Conservation (phyloP, 257 asterid genomes). For the Nicotiana noctiflora region DNA sequence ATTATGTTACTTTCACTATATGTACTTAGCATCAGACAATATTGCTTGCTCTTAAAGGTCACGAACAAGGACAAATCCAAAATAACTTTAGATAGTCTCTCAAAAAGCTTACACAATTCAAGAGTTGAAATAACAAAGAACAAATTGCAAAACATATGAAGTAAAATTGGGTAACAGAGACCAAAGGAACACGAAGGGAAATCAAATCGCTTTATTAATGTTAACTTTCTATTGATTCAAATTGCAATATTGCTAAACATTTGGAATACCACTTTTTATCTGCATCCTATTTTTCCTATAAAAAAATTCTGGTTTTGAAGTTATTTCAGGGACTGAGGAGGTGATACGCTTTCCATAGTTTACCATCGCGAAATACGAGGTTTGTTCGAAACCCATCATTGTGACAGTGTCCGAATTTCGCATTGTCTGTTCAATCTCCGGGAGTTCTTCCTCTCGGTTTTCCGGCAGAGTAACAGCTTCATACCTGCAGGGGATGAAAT, state of each 20-base stretch:
- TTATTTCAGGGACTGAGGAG: background rate
- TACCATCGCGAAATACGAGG: conserved; percentile 64
- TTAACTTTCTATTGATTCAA: background rate
- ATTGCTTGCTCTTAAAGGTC: background rate
- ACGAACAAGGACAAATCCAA: background rate
- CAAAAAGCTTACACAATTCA: background rate
- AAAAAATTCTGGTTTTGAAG: background rate
- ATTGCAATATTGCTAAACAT: background rate
- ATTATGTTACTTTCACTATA: background rate
- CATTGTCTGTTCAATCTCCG: conserved; percentile 46
- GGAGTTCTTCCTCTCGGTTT: conserved; percentile 46
- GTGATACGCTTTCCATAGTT: background rate
- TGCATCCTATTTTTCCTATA: background rate
- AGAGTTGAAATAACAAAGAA: background rate
- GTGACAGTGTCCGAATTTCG: conserved; percentile 35
- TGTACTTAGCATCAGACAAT: background rate
- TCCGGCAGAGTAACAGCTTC: conserved; percentile 58
- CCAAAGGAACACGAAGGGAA: background rate
- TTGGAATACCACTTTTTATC: background rate
- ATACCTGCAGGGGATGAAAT: conserved; percentile 33
- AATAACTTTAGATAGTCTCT: background rate
- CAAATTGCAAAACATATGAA: background rate
- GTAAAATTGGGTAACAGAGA: background rate
- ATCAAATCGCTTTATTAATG: background rate
- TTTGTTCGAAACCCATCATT: conserved; percentile 55